Base-by-base conservation (phyloP, 2,329 filamentous ascomycete species). In the Penicillium hesseltinei region DNA sequence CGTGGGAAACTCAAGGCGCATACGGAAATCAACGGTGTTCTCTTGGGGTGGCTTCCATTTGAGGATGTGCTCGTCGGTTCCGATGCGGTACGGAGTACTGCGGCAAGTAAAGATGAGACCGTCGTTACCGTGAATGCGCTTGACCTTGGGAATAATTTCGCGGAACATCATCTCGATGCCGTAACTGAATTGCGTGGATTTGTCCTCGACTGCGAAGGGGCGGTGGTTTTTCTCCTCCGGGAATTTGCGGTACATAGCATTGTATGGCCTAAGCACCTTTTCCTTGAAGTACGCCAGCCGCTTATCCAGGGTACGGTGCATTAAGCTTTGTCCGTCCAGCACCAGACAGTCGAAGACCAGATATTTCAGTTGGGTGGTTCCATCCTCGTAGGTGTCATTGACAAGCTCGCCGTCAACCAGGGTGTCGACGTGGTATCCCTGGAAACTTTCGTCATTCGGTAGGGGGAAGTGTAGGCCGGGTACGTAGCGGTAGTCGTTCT, bases 11-110 rank as follows among this genome's bases (percentile, higher is more conserved):
- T 83, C 81, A 43, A 99, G 82, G 51, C 84, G 84, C 66, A 97
- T 82, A 42, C 89, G 84, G 73, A 96, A 97, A 73, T 99, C 94
- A 65, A 99, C 86, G 0, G 92, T 96, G 78, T 99, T 99, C 74
- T 99, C 94, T 63, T 90, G 82, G 4, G 91, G 91, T 0, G 93
- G 92, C 77, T 99, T 99, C 94, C 94, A 99, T 75, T 99, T 99
- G 39, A 99, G 80, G 62, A 97, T 99, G 73, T 96, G 88, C 49
- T 85, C 85, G 75, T 99, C 94, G 13, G 94, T 99, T 64, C 94
- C 94, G 64, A 89, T 88, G 66, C 88, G 88, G 78, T 99, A 99
- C 10, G 88, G 83, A 19, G 90, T 91, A 66, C 86, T 88, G 62
- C 90, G 87, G 77, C 93, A 96, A n/a, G 94, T 97, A 76, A 97